phyloP scores from a whole-genome alignment of 805 yeast species.

The Candida maltosa region DNA sequence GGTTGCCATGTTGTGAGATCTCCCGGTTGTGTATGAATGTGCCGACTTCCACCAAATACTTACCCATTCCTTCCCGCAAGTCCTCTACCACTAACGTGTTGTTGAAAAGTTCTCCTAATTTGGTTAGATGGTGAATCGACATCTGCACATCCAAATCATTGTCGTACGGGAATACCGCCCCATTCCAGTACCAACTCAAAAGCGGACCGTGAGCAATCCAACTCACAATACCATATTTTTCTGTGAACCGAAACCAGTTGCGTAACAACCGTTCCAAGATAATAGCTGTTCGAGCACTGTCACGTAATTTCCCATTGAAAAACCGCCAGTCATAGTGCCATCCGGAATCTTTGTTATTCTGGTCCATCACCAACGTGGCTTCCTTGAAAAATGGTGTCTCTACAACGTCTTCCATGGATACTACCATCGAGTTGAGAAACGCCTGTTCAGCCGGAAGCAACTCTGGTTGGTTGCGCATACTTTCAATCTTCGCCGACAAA shows the following conservation, averaged over 20 bases:
- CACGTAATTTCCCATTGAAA: slow-evolving; percentile 47
- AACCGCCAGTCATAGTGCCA: slow-evolving; percentile 62
- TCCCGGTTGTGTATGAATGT: slow-evolving; percentile 26
- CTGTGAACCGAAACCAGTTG: slow-evolving; percentile 23
- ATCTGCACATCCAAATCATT: slow-evolving; percentile 26
- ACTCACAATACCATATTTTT: slow-evolving; percentile 18
- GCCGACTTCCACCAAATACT: slow-evolving; percentile 25
- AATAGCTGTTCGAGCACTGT: slow-evolving; percentile 18
- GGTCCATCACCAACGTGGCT: slow-evolving; percentile 23
- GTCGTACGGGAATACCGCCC: slow-evolving; percentile 26
- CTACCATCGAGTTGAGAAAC: slow-evolving; percentile 10
- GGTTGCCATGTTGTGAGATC: slow-evolving; percentile 17
- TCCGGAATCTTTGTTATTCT: slow-evolving; percentile 38
- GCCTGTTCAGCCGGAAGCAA: slow-evolving; percentile 16
- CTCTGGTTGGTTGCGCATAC: background rate
- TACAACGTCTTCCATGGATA: slow-evolving; percentile 8
- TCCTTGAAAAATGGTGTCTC: slow-evolving; percentile 34
- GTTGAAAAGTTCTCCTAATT: slow-evolving; percentile 20
- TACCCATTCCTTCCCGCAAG: slow-evolving; percentile 24
- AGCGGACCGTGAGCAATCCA: slow-evolving; percentile 30
- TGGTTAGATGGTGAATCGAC: slow-evolving; percentile 19
- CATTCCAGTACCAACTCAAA: slow-evolving; percentile 30
- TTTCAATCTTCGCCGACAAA: slow-evolving; percentile 1
- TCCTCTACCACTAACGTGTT: slow-evolving; percentile 30
- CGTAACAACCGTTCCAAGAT: slow-evolving; percentile 21